Conservation (phyloP, 805 yeast genomes). For the Saturnispora kantuleensis region DNA sequence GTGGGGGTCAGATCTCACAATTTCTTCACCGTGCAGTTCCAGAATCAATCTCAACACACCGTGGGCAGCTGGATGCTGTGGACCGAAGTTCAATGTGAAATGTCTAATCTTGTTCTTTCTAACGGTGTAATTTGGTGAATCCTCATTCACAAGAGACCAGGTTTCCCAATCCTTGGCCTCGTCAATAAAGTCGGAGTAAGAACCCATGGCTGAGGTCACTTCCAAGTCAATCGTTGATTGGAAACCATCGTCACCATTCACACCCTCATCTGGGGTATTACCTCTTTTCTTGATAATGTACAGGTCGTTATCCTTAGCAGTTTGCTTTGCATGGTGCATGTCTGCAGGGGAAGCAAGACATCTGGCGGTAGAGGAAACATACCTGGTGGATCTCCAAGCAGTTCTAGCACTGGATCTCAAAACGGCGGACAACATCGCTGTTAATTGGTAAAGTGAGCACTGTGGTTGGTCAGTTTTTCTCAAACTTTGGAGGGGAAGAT, state of each 20-base stretch:
- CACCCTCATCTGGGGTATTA: constrained; percentile 17
- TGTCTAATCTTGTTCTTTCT: constrained; percentile 57
- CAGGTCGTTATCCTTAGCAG: constrained; percentile 24
- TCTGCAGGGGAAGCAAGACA: constrained; percentile 10
- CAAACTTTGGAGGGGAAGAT: constrained; percentile 1
- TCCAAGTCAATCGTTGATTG: constrained; percentile 21
- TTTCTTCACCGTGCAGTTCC: constrained; percentile 84
- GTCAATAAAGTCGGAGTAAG: constrained; percentile 26
- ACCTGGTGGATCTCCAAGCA: constrained; percentile 2
- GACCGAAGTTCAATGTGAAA: constrained; percentile 85
- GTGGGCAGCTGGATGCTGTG: constrained; percentile 93
- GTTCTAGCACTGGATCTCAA: constrained; percentile 7
- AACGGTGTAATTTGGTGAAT: constrained; percentile 28
- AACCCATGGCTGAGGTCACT: constrained; percentile 35
- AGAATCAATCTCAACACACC: constrained; percentile 81
- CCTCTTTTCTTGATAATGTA: constrained; percentile 25
- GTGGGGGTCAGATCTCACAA: constrained; percentile 80
- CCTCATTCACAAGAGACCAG: constrained; percentile 27
- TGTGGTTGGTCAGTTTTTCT: no score
- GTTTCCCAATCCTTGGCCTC: constrained; percentile 28
- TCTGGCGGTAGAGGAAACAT: constrained; percentile 5
- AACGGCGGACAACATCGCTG: constrained; percentile 10
- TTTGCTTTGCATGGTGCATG: constrained; percentile 18
- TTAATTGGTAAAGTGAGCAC: no score
- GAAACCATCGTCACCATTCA: constrained; percentile 17